Evolutionary conservation across 768 basidiomycete species (phyloP), one percentile per base, ranked within the genome.

Genomic region (Trametes cubensis): DNA sequence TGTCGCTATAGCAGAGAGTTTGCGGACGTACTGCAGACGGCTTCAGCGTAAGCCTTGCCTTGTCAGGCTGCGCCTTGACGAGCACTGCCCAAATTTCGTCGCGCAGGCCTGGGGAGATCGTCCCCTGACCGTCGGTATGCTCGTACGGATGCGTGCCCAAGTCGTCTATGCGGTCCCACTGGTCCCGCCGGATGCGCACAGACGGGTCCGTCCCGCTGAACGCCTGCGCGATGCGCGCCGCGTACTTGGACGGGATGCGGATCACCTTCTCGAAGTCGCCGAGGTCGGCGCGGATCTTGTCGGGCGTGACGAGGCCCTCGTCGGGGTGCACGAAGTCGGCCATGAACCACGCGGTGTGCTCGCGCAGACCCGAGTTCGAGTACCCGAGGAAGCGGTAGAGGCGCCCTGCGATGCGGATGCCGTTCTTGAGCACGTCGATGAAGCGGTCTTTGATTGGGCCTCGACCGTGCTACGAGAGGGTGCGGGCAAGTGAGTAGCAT

Each of bases 181-280:
- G 79, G 46, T 78, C 63, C 3, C 71, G 72, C 13, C 62, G 54
- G 54, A 94, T 84, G 26, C 70, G 71, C 23, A 92, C 83, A 1
- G 89, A 89, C 0, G 85, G 82, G 62, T 89, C 85, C 1, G 93
- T 95, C 1, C 87, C 86, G 0, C 89, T 90, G 70, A 94, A 93
- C 0, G 89, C 89, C 74, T 92, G 92, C 6, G 89, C 86, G 61
- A 94, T 76, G 20, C 92, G 83, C 14, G 92, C 93, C 6, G 90
- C 92, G 67, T 84, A 90, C 73, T 89, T 90, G 4, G 92, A 91
- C 1, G 92, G 92, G 41, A 53, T 64, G 13, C 53, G 65, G 13
- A 66, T 62, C 13, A 70, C 65, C 17, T 77, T 78, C 13, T 76
- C 69, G 69, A 94, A 94, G 66, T 90, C 79, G 3, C 93, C 93